phyloP scores from a whole-genome alignment of 1,139 yeast species.

The Debaryomyces sp. region DNA sequence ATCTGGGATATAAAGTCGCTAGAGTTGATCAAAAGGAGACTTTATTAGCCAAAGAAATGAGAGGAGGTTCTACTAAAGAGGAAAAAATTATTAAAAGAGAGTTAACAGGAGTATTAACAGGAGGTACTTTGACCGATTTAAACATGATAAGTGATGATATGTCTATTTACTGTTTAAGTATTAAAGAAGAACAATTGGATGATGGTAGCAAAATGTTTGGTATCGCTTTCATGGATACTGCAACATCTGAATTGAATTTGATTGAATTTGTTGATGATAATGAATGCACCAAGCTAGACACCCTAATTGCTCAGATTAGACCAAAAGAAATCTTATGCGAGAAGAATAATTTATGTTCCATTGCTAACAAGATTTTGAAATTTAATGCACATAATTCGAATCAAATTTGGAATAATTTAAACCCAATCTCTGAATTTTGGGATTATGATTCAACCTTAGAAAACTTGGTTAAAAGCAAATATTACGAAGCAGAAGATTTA shows the following conservation, averaged over 20 bases:
- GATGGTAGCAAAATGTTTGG: slow-evolving; percentile 65
- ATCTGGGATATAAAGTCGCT: slow-evolving; percentile 93
- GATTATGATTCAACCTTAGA: slow-evolving; percentile 77
- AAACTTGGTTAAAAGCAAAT: slow-evolving; percentile 62
- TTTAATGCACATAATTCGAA: slow-evolving; percentile 67
- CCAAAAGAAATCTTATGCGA: slow-evolving; percentile 88
- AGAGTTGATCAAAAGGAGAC: slow-evolving; percentile 93
- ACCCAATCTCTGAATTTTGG: slow-evolving; percentile 81
- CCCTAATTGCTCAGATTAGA: slow-evolving; percentile 81
- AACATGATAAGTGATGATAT: slow-evolving; percentile 88
- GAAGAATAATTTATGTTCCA: slow-evolving; percentile 66
- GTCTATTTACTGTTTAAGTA: slow-evolving; percentile 86
- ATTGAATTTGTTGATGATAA: slow-evolving; percentile 70
- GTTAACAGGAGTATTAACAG: slow-evolving; percentile 83
- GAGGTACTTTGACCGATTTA: slow-evolving; percentile 91
- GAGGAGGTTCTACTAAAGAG: slow-evolving; percentile 76
- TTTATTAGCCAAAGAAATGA: slow-evolving; percentile 89
- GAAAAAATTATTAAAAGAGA: slow-evolving; percentile 90
- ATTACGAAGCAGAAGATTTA: slow-evolving; percentile 62
- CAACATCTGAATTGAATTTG: slow-evolving; percentile 79
- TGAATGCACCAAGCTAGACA: slow-evolving; percentile 86
- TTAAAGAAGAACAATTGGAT: slow-evolving; percentile 60
- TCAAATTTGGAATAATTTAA: slow-evolving; percentile 82
- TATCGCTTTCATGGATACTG: slow-evolving; percentile 86
- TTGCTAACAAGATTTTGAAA: slow-evolving; percentile 73